Conservation (phyloP, 2,329 filamentous ascomycete species). For the Xylariaceae sp. region DNA sequence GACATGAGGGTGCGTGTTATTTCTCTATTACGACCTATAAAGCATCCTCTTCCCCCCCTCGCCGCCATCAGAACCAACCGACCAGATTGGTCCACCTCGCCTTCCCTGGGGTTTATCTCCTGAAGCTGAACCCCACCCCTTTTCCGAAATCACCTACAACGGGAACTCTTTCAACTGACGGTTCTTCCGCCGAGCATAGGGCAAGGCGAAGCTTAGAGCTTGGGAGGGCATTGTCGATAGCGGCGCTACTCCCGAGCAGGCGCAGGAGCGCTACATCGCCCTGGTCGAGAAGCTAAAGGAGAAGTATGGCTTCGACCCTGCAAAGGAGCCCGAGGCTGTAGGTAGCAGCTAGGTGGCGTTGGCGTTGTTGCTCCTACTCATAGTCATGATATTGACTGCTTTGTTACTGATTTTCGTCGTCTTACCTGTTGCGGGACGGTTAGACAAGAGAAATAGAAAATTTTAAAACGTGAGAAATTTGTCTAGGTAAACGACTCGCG, state of each 20-base stretch:
- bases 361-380: constrained; percentile 10
- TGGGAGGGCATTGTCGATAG: constrained; percentile 69
- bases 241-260: constrained; percentile 55
- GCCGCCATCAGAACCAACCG: too few species aligned
- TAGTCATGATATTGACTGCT: constrained; percentile 1
- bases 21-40: neutral
- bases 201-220: constrained; percentile 72
- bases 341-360: constrained; percentile 16
- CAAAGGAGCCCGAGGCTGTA: constrained; percentile 58
- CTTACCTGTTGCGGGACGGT: neutral
- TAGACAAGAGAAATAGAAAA: too few species aligned
- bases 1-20: constrained; percentile 54
- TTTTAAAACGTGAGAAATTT: too few species aligned
- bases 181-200: constrained; percentile 39
- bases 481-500: too few species aligned
- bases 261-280: constrained; percentile 71
- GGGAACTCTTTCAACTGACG: constrained; percentile 1
- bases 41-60: neutral
- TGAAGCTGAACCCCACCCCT: too few species aligned
- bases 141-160: neutral
- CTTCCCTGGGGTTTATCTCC: neutral
- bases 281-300: constrained; percentile 67
- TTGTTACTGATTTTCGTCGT: constrained; percentile 1
- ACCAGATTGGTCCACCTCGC: neutral
- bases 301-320: constrained; percentile 60